These are phyloP conservation scores for Fusarium musae DNA, from an alignment of 2,329 filamentous ascomycete genomes.

Conservation along the genomic window DNA sequence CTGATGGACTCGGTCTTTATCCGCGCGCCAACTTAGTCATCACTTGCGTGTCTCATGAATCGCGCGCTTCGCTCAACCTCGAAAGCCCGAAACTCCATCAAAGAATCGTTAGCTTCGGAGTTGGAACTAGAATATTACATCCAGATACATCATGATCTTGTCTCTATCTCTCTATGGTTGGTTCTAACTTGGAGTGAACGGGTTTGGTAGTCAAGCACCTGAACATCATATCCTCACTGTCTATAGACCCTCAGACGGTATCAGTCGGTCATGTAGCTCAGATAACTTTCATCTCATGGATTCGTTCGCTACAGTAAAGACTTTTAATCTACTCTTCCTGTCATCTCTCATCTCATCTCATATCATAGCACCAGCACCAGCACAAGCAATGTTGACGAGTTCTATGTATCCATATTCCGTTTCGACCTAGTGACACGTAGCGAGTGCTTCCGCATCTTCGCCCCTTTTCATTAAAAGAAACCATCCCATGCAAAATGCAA, in stretches of 20 bases:
- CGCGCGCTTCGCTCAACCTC: not conserved
- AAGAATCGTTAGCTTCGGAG: not conserved
- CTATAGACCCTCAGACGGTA: not conserved
- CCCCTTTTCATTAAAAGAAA: conserved; percentile 50
- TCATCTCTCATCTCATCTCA: conserved; percentile 23
- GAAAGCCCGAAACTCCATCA: not conserved
- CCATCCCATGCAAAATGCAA: conserved; percentile 51
- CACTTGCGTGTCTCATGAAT: not conserved
- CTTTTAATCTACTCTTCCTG: conserved; percentile 13
- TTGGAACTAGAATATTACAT: too few relatives aligned
- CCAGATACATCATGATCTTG: not conserved
- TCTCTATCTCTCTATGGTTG: not conserved
- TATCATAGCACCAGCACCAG: conserved; percentile 25
- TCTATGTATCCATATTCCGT: conserved; percentile 48
- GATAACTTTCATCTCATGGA: conserved; percentile 5
- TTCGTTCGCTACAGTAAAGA: conserved; percentile 16
- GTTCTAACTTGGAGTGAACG: not conserved
- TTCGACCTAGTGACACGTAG: conserved; percentile 49
- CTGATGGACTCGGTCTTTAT: conserved; percentile 25
- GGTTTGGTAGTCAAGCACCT: too few relatives aligned
- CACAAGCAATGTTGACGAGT: conserved; percentile 39
- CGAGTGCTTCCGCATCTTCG: conserved; percentile 50
- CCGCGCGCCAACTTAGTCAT: conserved; percentile 44
- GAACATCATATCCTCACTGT: not conserved
- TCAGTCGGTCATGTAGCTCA: not conserved